phyloP scores from a whole-genome alignment of 192 early-diverging fungal genomes.

The Backusella morwellensis region DNA sequence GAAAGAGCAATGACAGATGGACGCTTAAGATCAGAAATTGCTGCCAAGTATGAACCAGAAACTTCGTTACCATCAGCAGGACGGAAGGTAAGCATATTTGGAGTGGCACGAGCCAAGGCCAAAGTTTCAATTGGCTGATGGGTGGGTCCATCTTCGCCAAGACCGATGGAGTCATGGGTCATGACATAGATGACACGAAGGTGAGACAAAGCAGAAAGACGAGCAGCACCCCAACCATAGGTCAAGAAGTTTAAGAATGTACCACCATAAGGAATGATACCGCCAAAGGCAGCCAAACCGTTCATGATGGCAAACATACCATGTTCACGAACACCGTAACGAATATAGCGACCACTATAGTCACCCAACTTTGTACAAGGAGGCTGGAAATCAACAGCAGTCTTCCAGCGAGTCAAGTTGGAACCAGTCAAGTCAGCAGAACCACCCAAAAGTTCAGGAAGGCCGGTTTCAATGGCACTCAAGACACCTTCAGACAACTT shows the following conservation, averaged over 20 bases:
- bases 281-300: constrained; percentile 85
- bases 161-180: constrained; percentile 98
- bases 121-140: constrained; percentile 98
- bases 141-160: constrained; percentile 98
- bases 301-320: constrained; percentile 94
- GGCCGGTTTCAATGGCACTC: constrained; percentile 67
- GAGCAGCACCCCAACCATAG: constrained; percentile 79
- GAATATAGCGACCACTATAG: constrained; percentile 85
- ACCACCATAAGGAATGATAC: constrained; percentile 78
- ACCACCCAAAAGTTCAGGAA: constrained; percentile 90
- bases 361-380: constrained; percentile 63
- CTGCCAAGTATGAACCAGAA: constrained; percentile 83
- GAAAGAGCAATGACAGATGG: constrained; percentile 86
- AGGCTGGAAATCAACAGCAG: constrained; percentile 88
- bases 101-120: constrained; percentile 83
- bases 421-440: constrained; percentile 96
- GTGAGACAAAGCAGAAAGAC: constrained; percentile 84
- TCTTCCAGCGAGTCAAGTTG: constrained; percentile 94
- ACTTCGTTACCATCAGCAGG: constrained; percentile 95
- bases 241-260: constrained; percentile 93
- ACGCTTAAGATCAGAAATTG: constrained; percentile 61
- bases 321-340: constrained; percentile 97
- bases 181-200: constrained; percentile 94
- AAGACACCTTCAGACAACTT: constrained; percentile 86
- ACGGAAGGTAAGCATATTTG: constrained; percentile 83